Evolutionary conservation across 2,329 filamentous ascomycete species (phyloP), one percentile per base, ranked within the genome.

Genomic region (Hypoxylon sp.): DNA sequence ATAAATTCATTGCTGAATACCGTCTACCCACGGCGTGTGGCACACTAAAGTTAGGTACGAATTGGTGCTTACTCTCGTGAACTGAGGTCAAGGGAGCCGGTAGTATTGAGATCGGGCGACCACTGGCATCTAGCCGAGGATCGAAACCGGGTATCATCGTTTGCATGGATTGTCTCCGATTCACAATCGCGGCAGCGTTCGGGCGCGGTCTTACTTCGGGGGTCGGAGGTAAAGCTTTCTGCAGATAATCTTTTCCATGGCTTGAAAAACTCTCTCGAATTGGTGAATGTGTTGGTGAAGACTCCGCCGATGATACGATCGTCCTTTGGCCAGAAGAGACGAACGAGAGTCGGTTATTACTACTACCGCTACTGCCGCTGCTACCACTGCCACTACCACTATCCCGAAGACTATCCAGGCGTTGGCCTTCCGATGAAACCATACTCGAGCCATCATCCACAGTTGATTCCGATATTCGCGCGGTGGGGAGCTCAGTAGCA

Each of bases 291-390:
- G 86, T 82, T 2, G 87, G 86, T 0, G 88, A 90, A 0, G 88
- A 89, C 31, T 82, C 84, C 17, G 85, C 83, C 0, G 88, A 90
- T 1, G 88, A 90, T 6, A 89, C 74, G 26, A 88, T 79, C 2
- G 89, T 91, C 64, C 86, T 83, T 74, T 90, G 87, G 5, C 86
- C 86, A 4, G 87, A 89, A 1, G 89, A 91, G 42, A 89, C 82
- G 69, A 84, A 86, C 0, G 89, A 91, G 3, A 88, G 81, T 5
- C 89, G 84, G 68, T 88, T 84, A 1, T 82, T 81, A 74, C 84
- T 87, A 29, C 70, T 65, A 1, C 82, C 81, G 74, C 84, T 87
- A 24, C 70, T 65, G 29, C 74, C 76, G 50, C 90, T 86, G 26
- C 64, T 63, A 54, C 70, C 46, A 19, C 22, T 59, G 1, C 62